Percentiles rank a stretch among this genome's conserved stretches.
Conservation (phyloP, 75 land plant species). For the Selaginella tamariscina region DNA sequence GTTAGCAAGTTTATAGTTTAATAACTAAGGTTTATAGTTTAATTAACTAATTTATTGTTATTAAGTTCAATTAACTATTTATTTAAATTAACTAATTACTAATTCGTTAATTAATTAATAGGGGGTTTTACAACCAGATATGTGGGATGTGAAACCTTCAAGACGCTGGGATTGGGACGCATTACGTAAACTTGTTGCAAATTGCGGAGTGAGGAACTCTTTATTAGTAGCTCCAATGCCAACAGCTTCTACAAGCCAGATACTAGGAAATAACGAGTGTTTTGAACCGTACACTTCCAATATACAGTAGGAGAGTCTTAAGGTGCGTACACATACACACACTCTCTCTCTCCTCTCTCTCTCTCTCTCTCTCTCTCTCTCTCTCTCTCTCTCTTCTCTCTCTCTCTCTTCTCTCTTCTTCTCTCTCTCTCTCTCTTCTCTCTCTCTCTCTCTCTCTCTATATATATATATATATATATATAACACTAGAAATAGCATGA, state of each 20-base stretch:
- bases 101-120: too few species aligned
- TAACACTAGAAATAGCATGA: too few species aligned
- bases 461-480: too few species aligned
- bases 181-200: constrained; percentile 41
- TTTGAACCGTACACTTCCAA: constrained; percentile 98
- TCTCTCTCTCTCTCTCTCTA: too few species aligned
- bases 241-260: constrained; percentile 96
- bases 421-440: too few species aligned
- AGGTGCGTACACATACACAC: too few species aligned
- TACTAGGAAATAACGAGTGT: constrained; percentile 96
- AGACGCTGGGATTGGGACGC: constrained; percentile 77
- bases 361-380: too few species aligned
- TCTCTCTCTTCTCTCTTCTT: too few species aligned
- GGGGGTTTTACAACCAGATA: constrained; percentile 91
- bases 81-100: too few species aligned
- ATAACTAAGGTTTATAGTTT: not conserved
- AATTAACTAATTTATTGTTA: not conserved
- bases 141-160: constrained; percentile 86
- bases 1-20: constrained; percentile 70
- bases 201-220: constrained; percentile 72
- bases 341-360: too few species aligned
- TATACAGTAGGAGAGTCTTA: constrained; percentile 82
- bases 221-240: constrained; percentile 96
- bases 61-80: too few species aligned
- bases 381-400: too few species aligned